These are phyloP conservation scores for Dillenia turbinata DNA, from an alignment of 164 flowering plant species.

Conservation along the genomic window DNA sequence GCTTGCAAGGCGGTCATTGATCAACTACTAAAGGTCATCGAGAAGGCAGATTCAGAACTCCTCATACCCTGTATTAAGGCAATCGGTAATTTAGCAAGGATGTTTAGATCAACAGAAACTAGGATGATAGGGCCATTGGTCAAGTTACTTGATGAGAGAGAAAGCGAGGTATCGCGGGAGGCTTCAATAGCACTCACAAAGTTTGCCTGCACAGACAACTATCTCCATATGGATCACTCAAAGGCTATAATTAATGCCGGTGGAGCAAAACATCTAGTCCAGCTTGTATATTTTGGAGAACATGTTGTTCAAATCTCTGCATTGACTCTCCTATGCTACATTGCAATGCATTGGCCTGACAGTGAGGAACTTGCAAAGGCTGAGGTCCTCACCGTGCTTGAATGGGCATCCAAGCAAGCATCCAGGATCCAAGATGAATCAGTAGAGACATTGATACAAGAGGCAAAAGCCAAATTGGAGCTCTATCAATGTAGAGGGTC, in stretches of 20 bases:
- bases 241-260: constrained; percentile 59
- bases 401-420: constrained; percentile 67
- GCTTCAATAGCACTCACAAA: constrained; percentile 64
- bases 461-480: constrained; percentile 62
- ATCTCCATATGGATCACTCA: constrained; percentile 54
- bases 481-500: constrained; percentile 74
- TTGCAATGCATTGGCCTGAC: constrained; percentile 63
- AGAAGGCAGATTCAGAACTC: constrained; percentile 47
- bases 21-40: constrained; percentile 52
- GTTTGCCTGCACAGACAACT: constrained; percentile 66
- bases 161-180: constrained; percentile 47
- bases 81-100: constrained; percentile 66
- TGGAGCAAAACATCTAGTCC: constrained; percentile 65
- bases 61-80: constrained; percentile 58
- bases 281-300: constrained; percentile 72
- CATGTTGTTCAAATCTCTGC: constrained; percentile 50
- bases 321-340: constrained; percentile 50
- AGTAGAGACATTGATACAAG: constrained; percentile 40
- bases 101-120: constrained; percentile 72
- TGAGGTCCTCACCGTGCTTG: constrained; percentile 66
- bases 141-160: constrained; percentile 65
- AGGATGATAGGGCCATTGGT: constrained; percentile 70
- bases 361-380: constrained; percentile 65
- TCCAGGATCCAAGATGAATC: constrained; percentile 31
- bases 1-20: constrained; percentile 81